Conservation (phyloP, 805 yeast species). For the Kodamaea leandrae region DNA sequence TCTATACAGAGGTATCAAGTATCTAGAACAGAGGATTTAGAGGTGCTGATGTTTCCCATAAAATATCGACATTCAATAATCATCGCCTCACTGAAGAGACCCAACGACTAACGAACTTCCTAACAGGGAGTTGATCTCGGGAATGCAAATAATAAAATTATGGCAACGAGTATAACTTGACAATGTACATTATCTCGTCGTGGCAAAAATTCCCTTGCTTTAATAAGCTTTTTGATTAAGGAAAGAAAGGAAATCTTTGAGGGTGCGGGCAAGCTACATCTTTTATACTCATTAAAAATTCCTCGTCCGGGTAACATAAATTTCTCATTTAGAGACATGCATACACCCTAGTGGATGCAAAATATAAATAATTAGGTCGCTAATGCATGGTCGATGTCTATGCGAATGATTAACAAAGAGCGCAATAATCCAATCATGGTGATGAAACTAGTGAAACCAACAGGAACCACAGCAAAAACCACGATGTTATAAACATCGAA, state of each 20-base stretch:
- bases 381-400: conserved; percentile 46
- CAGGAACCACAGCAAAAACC: conserved; percentile 97
- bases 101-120: conserved; percentile 59
- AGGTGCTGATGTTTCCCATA: conserved; percentile 27
- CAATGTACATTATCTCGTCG: conserved; percentile 60
- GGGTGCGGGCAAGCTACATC: conserved; percentile 5
- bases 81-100: conserved; percentile 53
- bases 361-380: neutral
- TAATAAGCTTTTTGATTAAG: conserved; percentile 55
- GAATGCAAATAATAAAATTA: conserved; percentile 43
- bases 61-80: conserved; percentile 58
- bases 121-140: conserved; percentile 56
- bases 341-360: conserved; percentile 5
- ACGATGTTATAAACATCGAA: conserved; percentile 85
- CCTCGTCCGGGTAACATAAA: conserved; percentile 9
- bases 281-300: conserved; percentile 10
- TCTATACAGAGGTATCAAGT: too few relatives aligned
- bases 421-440: conserved; percentile 86
- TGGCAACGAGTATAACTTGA: conserved; percentile 69
- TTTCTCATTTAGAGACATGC: neutral
- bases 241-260: conserved; percentile 25
- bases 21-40: too few relatives aligned
- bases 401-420: conserved; percentile 67
- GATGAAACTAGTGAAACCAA: conserved; percentile 88
- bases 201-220: conserved; percentile 61